A percentile compares a stretch with the other conserved stretches of the same genome.
phyloP scores from a whole-genome alignment of 106 monocot species.

The Agapanthus africanus region DNA sequence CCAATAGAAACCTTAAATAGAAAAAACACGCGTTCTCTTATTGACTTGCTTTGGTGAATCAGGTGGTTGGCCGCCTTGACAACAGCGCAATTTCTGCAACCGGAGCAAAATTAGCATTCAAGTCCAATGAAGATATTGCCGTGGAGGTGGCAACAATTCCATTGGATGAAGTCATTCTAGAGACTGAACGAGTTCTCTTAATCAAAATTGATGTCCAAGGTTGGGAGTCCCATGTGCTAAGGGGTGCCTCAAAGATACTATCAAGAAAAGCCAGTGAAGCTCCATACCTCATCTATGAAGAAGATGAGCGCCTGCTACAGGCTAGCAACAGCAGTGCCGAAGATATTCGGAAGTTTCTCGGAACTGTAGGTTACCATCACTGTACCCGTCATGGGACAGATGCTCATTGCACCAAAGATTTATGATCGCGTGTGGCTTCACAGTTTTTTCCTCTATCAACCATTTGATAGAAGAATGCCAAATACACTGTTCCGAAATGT shows the following conservation, averaged over 20 bases:
- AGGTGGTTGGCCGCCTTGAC: conserved; percentile 93
- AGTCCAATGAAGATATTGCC: conserved; percentile 74
- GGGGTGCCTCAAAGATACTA: conserved; percentile 60
- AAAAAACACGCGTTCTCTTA: not conserved
- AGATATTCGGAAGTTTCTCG: conserved; percentile 54
- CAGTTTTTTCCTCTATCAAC: no score
- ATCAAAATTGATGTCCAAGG: conserved; percentile 96
- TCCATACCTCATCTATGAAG: conserved; percentile 91
- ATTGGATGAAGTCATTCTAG: conserved; percentile 72
- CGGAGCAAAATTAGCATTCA: conserved; percentile 86
- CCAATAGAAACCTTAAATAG: not conserved
- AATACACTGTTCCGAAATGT: no score
- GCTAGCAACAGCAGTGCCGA: conserved; percentile 74
- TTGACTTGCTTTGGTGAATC: conserved; percentile 13
- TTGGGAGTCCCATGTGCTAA: conserved; percentile 86
- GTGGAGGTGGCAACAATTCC: conserved; percentile 62
- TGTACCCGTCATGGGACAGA: conserved; percentile 65
- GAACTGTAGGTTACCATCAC: conserved; percentile 50
- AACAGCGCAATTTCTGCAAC: conserved; percentile 91
- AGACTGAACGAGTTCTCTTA: conserved; percentile 9
- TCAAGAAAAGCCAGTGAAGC: conserved; percentile 67
- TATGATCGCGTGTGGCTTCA: no score
- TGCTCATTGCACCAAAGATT: conserved; percentile 59
- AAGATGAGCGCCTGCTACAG: conserved; percentile 69
- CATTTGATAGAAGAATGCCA: no score